A percentile compares a stretch with the other conserved stretches of the same genome.
These are phyloP conservation scores for Lentinula sp. DNA, from an alignment of 768 basidiomycete species.

Conservation along the genomic window DNA sequence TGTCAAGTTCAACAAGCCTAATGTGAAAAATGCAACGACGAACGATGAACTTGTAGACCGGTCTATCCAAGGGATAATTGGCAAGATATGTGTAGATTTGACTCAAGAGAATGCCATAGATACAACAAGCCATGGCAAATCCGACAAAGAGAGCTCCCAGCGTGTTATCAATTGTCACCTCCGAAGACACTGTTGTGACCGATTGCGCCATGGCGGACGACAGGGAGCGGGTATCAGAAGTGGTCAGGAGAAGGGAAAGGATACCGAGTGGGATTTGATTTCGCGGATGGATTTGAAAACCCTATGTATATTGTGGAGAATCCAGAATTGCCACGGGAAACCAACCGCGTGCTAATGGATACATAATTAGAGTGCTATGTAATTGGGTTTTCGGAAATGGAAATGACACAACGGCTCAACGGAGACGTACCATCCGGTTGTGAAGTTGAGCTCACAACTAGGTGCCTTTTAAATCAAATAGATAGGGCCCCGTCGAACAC, in stretches of 20 bases:
- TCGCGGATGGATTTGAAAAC: background rate
- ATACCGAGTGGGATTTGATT: background rate
- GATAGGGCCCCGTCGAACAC: background rate
- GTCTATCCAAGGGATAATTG: slow-evolving; percentile 48
- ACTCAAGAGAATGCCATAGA: slow-evolving; percentile 50
- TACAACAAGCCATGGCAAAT: slow-evolving; percentile 43
- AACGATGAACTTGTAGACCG: slow-evolving; percentile 45
- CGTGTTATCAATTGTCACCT: slow-evolving; percentile 35
- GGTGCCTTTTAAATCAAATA: background rate
- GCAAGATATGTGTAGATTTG: slow-evolving; percentile 52
- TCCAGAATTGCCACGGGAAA: background rate
- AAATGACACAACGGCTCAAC: background rate
- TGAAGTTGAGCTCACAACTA: background rate
- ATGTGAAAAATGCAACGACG: slow-evolving; percentile 13
- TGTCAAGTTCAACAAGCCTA: background rate
- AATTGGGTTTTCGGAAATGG: background rate
- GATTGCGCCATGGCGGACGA: background rate
- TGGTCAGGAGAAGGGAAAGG: background rate
- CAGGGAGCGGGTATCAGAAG: background rate
- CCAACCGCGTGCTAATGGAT: background rate
- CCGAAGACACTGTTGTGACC: background rate
- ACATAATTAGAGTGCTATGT: background rate
- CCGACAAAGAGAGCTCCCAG: slow-evolving; percentile 59
- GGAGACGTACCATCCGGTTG: background rate
- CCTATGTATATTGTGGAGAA: background rate